Conservation (phyloP, 139 green algal genomes). For the Chlamydomonas sp. region DNA sequence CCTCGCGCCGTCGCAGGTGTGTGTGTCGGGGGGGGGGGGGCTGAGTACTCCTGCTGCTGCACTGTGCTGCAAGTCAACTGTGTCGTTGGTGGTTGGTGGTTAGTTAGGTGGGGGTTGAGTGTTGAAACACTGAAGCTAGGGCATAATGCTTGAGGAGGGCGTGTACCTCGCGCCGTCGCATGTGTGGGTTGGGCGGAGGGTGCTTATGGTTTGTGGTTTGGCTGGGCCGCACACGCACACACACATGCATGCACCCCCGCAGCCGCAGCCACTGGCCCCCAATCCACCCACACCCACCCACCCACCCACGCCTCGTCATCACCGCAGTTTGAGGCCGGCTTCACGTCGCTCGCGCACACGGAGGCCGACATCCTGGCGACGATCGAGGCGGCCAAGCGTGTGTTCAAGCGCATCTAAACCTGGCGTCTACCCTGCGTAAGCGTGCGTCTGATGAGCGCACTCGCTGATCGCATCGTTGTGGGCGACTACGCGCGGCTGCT, state of each 20-base stretch:
- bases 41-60: neutral
- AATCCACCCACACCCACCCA: too few species aligned
- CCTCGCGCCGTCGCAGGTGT: constrained; percentile 87
- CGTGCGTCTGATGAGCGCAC: too few species aligned
- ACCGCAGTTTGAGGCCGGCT: constrained; percentile 82
- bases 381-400: constrained; percentile 75
- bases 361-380: constrained; percentile 92
- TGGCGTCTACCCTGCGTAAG: neutral
- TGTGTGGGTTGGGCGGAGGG: too few species aligned
- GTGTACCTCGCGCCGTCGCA: constrained; percentile 94
- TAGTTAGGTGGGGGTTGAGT: neutral
- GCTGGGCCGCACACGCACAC: neutral
- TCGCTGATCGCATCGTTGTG: too few species aligned
- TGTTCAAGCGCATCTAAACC: constrained; percentile 56
- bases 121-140: neutral
- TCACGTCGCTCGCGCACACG: constrained; percentile 90
- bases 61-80: neutral
- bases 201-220: constrained; percentile 12
- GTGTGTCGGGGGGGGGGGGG: too few species aligned
- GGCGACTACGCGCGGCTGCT: too few species aligned
- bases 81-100: neutral
- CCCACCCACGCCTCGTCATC: too few species aligned
- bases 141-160: constrained; percentile 97
- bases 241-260: too few species aligned
- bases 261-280: too few species aligned